These are phyloP conservation scores for Penicillium coprophilum DNA, from an alignment of 495 filamentous ascomycete species.

Conservation along the genomic window DNA sequence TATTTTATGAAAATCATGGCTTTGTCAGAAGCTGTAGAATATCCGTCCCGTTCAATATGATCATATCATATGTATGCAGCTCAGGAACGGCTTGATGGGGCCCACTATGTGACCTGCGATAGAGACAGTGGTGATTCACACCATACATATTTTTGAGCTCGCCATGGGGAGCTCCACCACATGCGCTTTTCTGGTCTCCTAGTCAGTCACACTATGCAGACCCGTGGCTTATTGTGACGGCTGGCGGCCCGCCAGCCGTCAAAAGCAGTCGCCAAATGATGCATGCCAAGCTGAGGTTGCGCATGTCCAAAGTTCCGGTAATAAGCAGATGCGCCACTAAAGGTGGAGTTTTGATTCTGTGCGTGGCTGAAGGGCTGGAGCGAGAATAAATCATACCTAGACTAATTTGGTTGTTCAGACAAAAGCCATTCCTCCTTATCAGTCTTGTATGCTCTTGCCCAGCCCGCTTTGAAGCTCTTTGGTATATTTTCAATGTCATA, in stretches of 20 bases:
- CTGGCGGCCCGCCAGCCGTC: constrained; percentile 61
- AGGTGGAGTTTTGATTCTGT: constrained; percentile 64
- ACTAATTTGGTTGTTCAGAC: background rate
- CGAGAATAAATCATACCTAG: background rate
- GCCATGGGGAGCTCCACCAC: constrained; percentile 39
- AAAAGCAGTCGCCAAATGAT: constrained; percentile 49
- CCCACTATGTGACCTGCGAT: constrained; percentile 69
- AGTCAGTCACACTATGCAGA: constrained; percentile 78
- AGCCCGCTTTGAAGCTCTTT: too few relatives aligned
- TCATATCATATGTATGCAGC: background rate
- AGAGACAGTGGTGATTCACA: constrained; percentile 68
- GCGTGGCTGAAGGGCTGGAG: constrained; percentile 55
- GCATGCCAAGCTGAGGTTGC: constrained; percentile 44
- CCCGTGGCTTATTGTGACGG: constrained; percentile 61
- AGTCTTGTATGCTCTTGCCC: background rate
- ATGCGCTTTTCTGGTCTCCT: constrained; percentile 55
- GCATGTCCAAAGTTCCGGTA: constrained; percentile 61
- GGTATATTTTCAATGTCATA: background rate
- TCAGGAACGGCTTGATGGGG: constrained; percentile 32
- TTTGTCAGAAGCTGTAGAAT: background rate
- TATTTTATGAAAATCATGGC: background rate
- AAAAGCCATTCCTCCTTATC: background rate
- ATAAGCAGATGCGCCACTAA: constrained; percentile 65
- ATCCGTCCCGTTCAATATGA: too few relatives aligned
- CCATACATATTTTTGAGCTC: constrained; percentile 78